phyloP scores from a whole-genome alignment of 1,284 basidiomycete species.

The Ustilago sp. region DNA sequence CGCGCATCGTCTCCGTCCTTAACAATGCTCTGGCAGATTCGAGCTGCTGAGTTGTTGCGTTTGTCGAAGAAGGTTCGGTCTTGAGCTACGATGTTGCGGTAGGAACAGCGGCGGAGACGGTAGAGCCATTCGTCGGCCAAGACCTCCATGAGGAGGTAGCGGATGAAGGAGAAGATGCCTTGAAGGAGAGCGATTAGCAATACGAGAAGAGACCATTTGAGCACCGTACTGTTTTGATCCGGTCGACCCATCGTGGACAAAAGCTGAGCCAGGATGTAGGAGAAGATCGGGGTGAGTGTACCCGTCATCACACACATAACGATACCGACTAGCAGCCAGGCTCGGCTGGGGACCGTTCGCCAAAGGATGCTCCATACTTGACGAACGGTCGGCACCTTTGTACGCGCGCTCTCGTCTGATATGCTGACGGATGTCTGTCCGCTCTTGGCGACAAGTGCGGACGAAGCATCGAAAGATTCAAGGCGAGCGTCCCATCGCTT shows the following conservation, averaged over 20 bases:
- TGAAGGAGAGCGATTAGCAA: constrained; percentile 81
- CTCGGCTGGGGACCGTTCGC: constrained; percentile 82
- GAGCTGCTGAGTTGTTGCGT: constrained; percentile 74
- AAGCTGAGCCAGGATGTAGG: constrained; percentile 84
- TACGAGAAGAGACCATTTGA: constrained; percentile 67
- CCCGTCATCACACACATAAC: constrained; percentile 75
- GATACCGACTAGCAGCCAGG: constrained; percentile 78
- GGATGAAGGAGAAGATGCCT: constrained; percentile 80
- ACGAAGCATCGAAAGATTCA: neutral
- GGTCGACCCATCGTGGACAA: constrained; percentile 75
- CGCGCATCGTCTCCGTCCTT: constrained; percentile 93
- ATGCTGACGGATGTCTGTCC: neutral
- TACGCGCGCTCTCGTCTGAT: neutral
- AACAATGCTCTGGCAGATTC: constrained; percentile 82
- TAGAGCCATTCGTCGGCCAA: constrained; percentile 83
- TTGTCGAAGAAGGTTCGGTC: constrained; percentile 92
- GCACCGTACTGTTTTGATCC: constrained; percentile 74
- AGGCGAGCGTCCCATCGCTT: constrained; percentile 20
- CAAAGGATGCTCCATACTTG: constrained; percentile 73
- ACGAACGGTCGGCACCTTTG: constrained; percentile 11
- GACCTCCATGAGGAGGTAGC: constrained; percentile 73
- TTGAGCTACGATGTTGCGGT: constrained; percentile 78
- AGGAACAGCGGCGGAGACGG: constrained; percentile 76
- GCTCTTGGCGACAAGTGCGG: neutral
- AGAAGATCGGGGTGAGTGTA: constrained; percentile 89